Conservation (phyloP, 345 rosid genomes). For the Brassica nigra region DNA sequence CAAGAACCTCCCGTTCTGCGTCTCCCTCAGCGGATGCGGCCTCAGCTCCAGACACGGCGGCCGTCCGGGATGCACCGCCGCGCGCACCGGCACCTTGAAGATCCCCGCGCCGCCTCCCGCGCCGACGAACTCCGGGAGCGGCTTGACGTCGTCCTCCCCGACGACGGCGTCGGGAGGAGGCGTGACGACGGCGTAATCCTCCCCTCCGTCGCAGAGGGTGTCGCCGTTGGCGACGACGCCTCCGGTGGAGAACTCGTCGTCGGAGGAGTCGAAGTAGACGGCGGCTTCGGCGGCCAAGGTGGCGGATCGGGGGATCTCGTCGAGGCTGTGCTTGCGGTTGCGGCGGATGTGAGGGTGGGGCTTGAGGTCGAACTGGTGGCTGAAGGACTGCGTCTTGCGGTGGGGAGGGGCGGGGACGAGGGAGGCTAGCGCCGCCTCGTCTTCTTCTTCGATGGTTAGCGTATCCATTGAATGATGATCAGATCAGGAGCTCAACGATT, state of each 20-base stretch:
- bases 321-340: constrained; percentile 64
- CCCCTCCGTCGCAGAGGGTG: neutral
- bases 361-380: constrained; percentile 58
- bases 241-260: constrained; percentile 49
- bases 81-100: constrained; percentile 60
- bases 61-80: constrained; percentile 67
- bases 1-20: constrained; percentile 74
- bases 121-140: constrained; percentile 59
- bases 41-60: constrained; percentile 76
- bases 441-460: constrained; percentile 54
- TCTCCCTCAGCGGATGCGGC: constrained; percentile 85
- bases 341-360: constrained; percentile 38
- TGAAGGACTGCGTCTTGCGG: constrained; percentile 56
- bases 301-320: constrained; percentile 44
- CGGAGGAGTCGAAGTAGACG: constrained; percentile 49
- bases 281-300: constrained; percentile 34
- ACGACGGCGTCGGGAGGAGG: neutral
- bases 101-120: constrained; percentile 54
- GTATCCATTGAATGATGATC: constrained; percentile 35
- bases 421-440: constrained; percentile 51
- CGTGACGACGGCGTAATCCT: neutral
- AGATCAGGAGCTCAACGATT: neutral
- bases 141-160: constrained; percentile 27
- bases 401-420: constrained; percentile 44
- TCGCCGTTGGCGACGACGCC: constrained; percentile 16